Percentiles rank a stretch among this genome's conserved stretches.
Evolutionary conservation across 2,329 filamentous ascomycete genomes (phyloP).

Genomic region (Aspergillus sp.): DNA sequence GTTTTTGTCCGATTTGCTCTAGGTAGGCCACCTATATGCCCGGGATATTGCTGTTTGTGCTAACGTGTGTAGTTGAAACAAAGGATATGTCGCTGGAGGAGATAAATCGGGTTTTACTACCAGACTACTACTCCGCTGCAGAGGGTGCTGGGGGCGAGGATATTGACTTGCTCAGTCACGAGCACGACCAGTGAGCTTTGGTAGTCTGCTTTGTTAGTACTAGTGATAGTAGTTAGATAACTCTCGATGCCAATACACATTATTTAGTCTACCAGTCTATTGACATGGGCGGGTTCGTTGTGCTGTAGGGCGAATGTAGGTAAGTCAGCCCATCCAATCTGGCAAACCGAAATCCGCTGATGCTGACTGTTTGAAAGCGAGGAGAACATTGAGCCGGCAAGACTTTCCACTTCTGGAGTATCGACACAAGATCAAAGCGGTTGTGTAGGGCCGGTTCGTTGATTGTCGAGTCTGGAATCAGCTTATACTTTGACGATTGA

Average conservation of each 20-base stretch:
- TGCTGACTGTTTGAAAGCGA: neutral
- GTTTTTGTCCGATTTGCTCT: slow-evolving; percentile 25
- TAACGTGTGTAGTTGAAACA: slow-evolving; percentile 22
- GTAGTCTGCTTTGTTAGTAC: neutral
- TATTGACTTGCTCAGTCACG: neutral
- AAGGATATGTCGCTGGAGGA: slow-evolving; percentile 23
- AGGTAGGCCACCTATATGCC: slow-evolving; percentile 11
- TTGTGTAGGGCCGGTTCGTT: neutral
- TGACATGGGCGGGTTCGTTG: neutral
- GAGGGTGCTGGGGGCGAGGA: neutral
- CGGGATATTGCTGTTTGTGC: neutral
- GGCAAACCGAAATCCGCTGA: neutral
- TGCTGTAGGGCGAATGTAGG: neutral
- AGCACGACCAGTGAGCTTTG: neutral
- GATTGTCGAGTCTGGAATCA: neutral
- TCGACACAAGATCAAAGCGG: neutral
- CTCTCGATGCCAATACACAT: neutral
- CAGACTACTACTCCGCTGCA: slow-evolving; percentile 19
- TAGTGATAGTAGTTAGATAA: neutral
- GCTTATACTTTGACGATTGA: neutral
- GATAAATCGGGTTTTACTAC: slow-evolving; percentile 25
- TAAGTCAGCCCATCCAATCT: neutral
- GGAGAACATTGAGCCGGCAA: neutral
- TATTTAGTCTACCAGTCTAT: neutral
- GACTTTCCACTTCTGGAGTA: neutral